Conservation (phyloP, 345 rosid species). For the Salix viminalis region DNA sequence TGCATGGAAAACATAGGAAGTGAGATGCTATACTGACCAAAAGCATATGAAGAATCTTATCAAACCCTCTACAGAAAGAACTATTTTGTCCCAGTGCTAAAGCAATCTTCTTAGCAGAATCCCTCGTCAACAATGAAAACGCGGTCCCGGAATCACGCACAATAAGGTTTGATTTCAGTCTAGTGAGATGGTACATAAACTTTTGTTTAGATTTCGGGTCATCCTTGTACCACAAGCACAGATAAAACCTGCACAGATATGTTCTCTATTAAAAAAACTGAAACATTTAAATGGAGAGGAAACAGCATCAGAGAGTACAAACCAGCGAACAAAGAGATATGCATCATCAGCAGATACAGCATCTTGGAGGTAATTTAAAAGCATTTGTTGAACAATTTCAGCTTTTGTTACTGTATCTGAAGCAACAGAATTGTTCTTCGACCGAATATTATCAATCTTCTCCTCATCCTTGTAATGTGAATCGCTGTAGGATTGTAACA, state of each 20-base stretch:
- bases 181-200: constrained; percentile 58
- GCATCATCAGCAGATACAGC: constrained; percentile 66
- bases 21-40: constrained; percentile 59
- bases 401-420: constrained; percentile 46
- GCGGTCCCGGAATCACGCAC: constrained; percentile 70
- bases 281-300: constrained; percentile 9
- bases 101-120: constrained; percentile 73
- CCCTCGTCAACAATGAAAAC: constrained; percentile 60
- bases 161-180: constrained; percentile 75
- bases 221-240: constrained; percentile 93
- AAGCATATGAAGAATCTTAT: constrained; percentile 92
- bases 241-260: constrained; percentile 71
- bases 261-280: constrained; percentile 17
- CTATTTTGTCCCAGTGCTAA: constrained; percentile 80
- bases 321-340: constrained; percentile 89
- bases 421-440: constrained; percentile 34
- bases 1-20: neutral
- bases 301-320: constrained; percentile 27
- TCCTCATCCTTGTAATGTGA: constrained; percentile 47
- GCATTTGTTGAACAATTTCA: constrained; percentile 84
- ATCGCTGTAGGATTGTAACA: constrained; percentile 70
- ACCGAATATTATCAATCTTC: constrained; percentile 16
- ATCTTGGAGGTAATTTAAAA: constrained; percentile 90
- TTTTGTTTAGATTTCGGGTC: constrained; percentile 72
- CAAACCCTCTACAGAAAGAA: constrained; percentile 95